Conservation (phyloP, 2,329 filamentous ascomycete species). For the Aspergillus ustus region DNA sequence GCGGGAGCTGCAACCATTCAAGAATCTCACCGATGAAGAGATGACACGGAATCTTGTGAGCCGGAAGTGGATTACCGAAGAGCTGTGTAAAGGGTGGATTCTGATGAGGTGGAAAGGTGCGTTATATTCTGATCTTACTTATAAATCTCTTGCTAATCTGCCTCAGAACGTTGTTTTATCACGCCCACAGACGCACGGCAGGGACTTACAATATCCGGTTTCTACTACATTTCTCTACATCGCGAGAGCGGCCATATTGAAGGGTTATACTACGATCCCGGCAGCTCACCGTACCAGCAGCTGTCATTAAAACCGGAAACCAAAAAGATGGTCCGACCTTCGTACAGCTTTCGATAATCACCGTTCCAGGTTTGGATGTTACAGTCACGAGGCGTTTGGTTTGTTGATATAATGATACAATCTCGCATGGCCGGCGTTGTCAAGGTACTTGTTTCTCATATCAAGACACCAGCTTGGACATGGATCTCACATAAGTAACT, state of each 20-base stretch:
- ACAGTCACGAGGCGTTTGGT: slow-evolving; percentile 8
- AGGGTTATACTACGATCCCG: slow-evolving; percentile 55
- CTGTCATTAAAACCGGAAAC: slow-evolving; percentile 48
- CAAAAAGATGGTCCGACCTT: slow-evolving; percentile 46
- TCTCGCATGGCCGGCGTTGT: slow-evolving; percentile 25
- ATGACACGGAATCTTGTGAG: slow-evolving; percentile 51
- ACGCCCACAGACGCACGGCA: slow-evolving; percentile 51
- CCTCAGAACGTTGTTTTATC: slow-evolving; percentile 53
- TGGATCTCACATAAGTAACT: not conserved
- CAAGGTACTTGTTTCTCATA: not conserved
- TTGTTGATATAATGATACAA: slow-evolving; percentile 1
- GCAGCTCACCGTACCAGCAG: slow-evolving; percentile 55
- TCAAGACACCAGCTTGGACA: not conserved
- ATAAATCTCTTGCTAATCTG: slow-evolving; percentile 8
- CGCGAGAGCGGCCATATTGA: slow-evolving; percentile 52
- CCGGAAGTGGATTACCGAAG: slow-evolving; percentile 49
- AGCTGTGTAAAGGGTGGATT: slow-evolving; percentile 51
- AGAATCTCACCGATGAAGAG: slow-evolving; percentile 48
- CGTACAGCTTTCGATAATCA: slow-evolving; percentile 47
- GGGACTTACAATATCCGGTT: slow-evolving; percentile 56
- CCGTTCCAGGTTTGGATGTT: not conserved
- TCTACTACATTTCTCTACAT: slow-evolving; percentile 55
- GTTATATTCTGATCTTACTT: slow-evolving; percentile 10
- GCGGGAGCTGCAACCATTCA: slow-evolving; percentile 54
- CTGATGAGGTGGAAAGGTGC: slow-evolving; percentile 58